Base-by-base conservation (phyloP, 805 yeast genomes). In the Yarrowia sp. region DNA sequence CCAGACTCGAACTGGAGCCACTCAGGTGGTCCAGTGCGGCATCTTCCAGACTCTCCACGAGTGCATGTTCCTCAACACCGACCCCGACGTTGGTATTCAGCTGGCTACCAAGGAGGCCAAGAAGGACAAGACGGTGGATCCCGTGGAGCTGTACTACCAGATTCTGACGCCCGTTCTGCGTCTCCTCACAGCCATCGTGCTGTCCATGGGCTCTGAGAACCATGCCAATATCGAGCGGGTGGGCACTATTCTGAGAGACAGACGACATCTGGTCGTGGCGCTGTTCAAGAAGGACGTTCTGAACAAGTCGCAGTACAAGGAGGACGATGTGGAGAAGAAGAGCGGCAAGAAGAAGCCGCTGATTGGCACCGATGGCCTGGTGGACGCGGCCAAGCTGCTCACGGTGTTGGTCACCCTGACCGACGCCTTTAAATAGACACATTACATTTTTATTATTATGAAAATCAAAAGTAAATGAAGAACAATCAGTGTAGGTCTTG, bases 141-240 rank as follows among this genome's bases (percentile, higher is more conserved):
- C 2, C 71, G 85, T 26, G 73, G 82, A 11, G 72, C 82, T 43
- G 77, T 74, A 32, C 64, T 87, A 86, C 75, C 96, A 90, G 70
- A 79, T 90, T 19, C 80, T 90, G 49, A 83, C 88, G 42, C 95
- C 97, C 0, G 81, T 89, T 1, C 89, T 91, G 76, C 97, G 90
- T 73, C 79, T 92, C 58, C 80, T 91, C 2, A 77, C 87, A 10
- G 87, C 96, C 0, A 80, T 90, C 8, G 78, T 89, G 4, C 79
- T 92, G 10, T 86, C 96, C 1, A 84, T 90, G 81, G 97, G 97
- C 0, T 88, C 93, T 5, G 87, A 88, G 52, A 91, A 91, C 76
- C 83, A 81, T 70, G 82, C 84, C 0, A 87, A 89, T 15, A 80
- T 87, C 10, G 74, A 77, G 8, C 87, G 85, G 72, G 88, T 87